Percentiles rank a stretch among this genome's conserved stretches.
Evolutionary conservation across 305 asterid species (phyloP).

Genomic region (Fraxinus paxiana): DNA sequence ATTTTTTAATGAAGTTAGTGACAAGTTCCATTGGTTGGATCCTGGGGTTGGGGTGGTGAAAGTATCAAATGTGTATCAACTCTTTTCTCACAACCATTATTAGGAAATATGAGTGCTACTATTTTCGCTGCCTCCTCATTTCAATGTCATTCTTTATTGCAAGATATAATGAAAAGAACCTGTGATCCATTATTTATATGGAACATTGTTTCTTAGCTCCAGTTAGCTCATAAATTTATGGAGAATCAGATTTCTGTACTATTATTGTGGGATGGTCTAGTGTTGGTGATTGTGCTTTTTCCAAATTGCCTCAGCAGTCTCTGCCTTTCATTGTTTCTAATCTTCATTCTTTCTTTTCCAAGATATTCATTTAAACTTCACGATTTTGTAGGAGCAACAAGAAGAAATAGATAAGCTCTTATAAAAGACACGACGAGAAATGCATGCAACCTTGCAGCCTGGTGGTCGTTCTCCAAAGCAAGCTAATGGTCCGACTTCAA

Average conservation of each 20-base stretch:
- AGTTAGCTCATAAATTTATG: not conserved
- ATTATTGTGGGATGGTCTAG: slow-evolving; percentile 65
- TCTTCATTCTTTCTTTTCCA: not conserved
- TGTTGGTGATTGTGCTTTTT: slow-evolving; percentile 88
- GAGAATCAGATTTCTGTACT: slow-evolving; percentile 1
- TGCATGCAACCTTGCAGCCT: slow-evolving; percentile 65
- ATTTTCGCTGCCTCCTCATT: not conserved
- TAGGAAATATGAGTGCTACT: not conserved
- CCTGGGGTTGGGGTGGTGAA: not conserved
- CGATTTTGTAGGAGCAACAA: slow-evolving; percentile 57
- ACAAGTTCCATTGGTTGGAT: not conserved
- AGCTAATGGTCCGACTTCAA: slow-evolving; percentile 45
- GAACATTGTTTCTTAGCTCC: not conserved
- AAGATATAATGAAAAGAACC: not conserved
- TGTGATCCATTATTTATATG: not conserved
- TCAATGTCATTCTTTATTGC: not conserved
- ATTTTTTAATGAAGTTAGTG: not conserved
- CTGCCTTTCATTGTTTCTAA: slow-evolving; percentile 59
- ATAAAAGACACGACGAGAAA: slow-evolving; percentile 52
- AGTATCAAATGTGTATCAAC: not conserved
- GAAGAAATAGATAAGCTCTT: slow-evolving; percentile 65
- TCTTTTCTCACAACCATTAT: not conserved
- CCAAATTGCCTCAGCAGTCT: slow-evolving; percentile 67
- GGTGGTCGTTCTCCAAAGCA: slow-evolving; percentile 86
- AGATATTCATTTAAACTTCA: not conserved